Evolutionary conservation across 306 rosid genomes (phyloP), one percentile per base, ranked within the genome.

Genomic region (Vicia sativa): DNA sequence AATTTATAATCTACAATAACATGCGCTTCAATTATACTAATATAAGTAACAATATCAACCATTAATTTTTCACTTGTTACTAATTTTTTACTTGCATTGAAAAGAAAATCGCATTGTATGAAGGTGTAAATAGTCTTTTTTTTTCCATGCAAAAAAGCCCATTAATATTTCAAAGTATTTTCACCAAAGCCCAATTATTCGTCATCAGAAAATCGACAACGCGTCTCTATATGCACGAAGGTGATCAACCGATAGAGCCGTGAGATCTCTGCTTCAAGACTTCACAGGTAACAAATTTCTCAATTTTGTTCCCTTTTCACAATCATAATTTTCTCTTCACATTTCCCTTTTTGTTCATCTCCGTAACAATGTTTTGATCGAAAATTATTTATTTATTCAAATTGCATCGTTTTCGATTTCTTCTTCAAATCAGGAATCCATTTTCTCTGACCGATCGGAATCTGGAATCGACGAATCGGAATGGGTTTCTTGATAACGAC

Each of bases 401-500:
- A 48, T 50, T 7, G 7, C 11, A 21, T 60, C 31, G 10, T 18
- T 18, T 11, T 50, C 46, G 13, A 3, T 21, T 52, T 57, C 35
- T 2, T 31, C 39, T 37, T 70, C 53, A 9, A 11, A 5, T 11
- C 52, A 77, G 96, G 81, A 78, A 77, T 65, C 74, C 35, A 37
- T 65, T 69, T 67, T 75, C 77, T 67, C 79, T 74, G 84, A n/a
- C n/a, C n/a, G n/a, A 73, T 82, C 72, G 75, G 78, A 83, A 86
- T 87, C 80, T 41, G 63, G 68, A 62, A 53, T 38, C 14, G 43
- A 44, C 81, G 53, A 79, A 84, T 74, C 83, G 72, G 43, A 42
- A 91, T 91, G 97, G 97, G 92, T 63, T 91, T 91, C 75, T 65
- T 91, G 77, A 83, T 88, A 29, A 91, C 97, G 28, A 75, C 87